These are phyloP conservation scores for Lasiodiplodia theobromae DNA, from an alignment of 2,329 filamentous ascomycete genomes.

Conservation along the genomic window DNA sequence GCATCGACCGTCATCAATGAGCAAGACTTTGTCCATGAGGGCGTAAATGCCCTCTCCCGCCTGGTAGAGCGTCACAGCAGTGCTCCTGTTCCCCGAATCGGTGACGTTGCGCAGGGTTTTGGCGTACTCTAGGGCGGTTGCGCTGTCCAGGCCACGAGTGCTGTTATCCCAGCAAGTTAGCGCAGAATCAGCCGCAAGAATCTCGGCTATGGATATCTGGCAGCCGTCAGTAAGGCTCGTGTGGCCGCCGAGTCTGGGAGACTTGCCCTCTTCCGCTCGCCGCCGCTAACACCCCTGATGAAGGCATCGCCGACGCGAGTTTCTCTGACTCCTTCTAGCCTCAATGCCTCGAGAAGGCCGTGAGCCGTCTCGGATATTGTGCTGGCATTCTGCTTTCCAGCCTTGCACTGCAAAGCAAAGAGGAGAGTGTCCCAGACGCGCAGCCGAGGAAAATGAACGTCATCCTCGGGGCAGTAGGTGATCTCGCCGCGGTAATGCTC, in stretches of 20 bases:
- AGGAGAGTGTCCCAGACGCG: slow-evolving; percentile 45
- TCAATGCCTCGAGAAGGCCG: too few relatives aligned
- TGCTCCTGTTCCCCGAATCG: slow-evolving; percentile 74
- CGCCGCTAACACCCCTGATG: slow-evolving; percentile 71
- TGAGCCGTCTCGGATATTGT: too few relatives aligned
- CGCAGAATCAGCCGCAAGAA: slow-evolving; percentile 61
- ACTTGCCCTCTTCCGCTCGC: slow-evolving; percentile 68
- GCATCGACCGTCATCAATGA: too few relatives aligned
- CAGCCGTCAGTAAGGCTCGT: slow-evolving; percentile 44
- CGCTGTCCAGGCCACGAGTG: slow-evolving; percentile 78
- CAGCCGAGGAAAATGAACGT: slow-evolving; percentile 59
- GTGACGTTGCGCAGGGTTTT: slow-evolving; percentile 82
- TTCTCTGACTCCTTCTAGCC: too few relatives aligned
- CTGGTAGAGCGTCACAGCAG: slow-evolving; percentile 66
- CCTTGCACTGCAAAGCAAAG: too few relatives aligned
- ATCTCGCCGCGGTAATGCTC: slow-evolving; percentile 64
- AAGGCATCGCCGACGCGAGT: slow-evolving; percentile 68
- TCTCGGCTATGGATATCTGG: too few relatives aligned
- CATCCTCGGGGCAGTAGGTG: slow-evolving; percentile 62
- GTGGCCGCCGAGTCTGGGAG: slow-evolving; percentile 64
- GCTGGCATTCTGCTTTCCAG: too few relatives aligned
- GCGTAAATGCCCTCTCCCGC: too few relatives aligned
- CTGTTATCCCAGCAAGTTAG: slow-evolving; percentile 61
- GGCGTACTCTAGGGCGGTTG: slow-evolving; percentile 79
- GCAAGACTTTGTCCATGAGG: too few relatives aligned